phyloP scores from a whole-genome alignment of 495 filamentous ascomycete species.

The Aspergillus leporis region DNA sequence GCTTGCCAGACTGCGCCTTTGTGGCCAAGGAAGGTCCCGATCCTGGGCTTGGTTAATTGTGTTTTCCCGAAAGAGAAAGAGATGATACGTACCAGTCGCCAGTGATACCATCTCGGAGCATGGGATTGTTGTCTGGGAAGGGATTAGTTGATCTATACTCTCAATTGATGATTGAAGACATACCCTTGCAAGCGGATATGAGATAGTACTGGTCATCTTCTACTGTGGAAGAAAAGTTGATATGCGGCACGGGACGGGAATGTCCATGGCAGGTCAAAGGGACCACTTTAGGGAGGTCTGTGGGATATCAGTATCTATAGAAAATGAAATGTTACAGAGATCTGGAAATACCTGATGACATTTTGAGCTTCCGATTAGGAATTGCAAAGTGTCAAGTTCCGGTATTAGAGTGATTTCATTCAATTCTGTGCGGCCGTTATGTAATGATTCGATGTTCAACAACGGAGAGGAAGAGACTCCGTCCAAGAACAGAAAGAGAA shows the following conservation, averaged over 20 bases:
- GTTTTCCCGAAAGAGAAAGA: neutral
- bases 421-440: slow-evolving; percentile 20
- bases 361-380: slow-evolving; percentile 15
- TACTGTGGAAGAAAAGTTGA: slow-evolving; percentile 87
- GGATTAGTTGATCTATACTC: slow-evolving; percentile 3
- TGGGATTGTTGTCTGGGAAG: slow-evolving; percentile 83
- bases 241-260: slow-evolving; percentile 90
- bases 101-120: slow-evolving; percentile 95
- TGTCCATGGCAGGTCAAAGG: slow-evolving; percentile 97
- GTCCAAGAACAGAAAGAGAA: slow-evolving; percentile 15
- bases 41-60: slow-evolving; percentile 53
- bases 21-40: slow-evolving; percentile 96
- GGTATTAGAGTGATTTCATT: slow-evolving; percentile 1
- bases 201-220: slow-evolving; percentile 89
- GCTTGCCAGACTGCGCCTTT: slow-evolving; percentile 98
- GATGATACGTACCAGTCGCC: slow-evolving; percentile 75
- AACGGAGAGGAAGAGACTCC: neutral
- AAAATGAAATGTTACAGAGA: neutral
- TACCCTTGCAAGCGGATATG: slow-evolving; percentile 98
- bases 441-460: slow-evolving; percentile 6
- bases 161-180: neutral
- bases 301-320: neutral
- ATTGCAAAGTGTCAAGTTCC: slow-evolving; percentile 5
- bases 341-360: slow-evolving; percentile 24
- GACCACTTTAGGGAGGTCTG: slow-evolving; percentile 71